A percentile compares a stretch with the other conserved stretches of the same genome.
phyloP scores from a whole-genome alignment of 2,329 filamentous ascomycete genomes.

The Ophiocordyceps sinensis region DNA sequence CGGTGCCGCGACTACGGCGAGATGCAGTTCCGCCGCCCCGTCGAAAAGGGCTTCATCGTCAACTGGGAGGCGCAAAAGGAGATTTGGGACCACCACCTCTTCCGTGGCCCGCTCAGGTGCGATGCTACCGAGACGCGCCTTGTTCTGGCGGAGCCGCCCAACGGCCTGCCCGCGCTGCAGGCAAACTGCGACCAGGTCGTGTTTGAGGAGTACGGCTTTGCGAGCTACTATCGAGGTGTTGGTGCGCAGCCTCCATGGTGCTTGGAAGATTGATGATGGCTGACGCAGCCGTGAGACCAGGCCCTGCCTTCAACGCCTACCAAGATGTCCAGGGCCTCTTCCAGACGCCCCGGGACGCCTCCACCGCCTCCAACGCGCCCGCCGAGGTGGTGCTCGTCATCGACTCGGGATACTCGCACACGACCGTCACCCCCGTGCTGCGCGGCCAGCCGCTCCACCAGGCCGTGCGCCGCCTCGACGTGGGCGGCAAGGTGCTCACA shows the following conservation, averaged over 20 bases:
- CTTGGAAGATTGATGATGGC: neutral
- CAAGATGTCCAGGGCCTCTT: slow-evolving; percentile 61
- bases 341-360: slow-evolving; percentile 37
- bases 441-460: slow-evolving; percentile 66
- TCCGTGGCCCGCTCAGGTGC: slow-evolving; percentile 24
- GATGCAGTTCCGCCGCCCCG: slow-evolving; percentile 69
- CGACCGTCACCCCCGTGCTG: slow-evolving; percentile 76
- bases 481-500: slow-evolving; percentile 85
- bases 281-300: slow-evolving; percentile 23
- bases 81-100: slow-evolving; percentile 64
- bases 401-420: slow-evolving; percentile 87
- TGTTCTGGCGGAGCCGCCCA: slow-evolving; percentile 73
- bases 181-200: slow-evolving; percentile 90
- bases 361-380: slow-evolving; percentile 30
- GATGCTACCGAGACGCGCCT: slow-evolving; percentile 73
- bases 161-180: slow-evolving; percentile 66
- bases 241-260: slow-evolving; percentile 28
- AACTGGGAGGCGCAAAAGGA: slow-evolving; percentile 95
- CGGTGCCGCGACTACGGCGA: slow-evolving; percentile 82
- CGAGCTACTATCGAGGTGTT: slow-evolving; percentile 64
- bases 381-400: slow-evolving; percentile 76
- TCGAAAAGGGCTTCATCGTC: slow-evolving; percentile 89
- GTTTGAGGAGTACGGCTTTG: slow-evolving; percentile 94
- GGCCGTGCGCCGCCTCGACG: slow-evolving; percentile 70
- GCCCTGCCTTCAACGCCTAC: slow-evolving; percentile 65